These are phyloP conservation scores for Russula brevipes DNA, from an alignment of 768 basidiomycete genomes.

Conservation along the genomic window DNA sequence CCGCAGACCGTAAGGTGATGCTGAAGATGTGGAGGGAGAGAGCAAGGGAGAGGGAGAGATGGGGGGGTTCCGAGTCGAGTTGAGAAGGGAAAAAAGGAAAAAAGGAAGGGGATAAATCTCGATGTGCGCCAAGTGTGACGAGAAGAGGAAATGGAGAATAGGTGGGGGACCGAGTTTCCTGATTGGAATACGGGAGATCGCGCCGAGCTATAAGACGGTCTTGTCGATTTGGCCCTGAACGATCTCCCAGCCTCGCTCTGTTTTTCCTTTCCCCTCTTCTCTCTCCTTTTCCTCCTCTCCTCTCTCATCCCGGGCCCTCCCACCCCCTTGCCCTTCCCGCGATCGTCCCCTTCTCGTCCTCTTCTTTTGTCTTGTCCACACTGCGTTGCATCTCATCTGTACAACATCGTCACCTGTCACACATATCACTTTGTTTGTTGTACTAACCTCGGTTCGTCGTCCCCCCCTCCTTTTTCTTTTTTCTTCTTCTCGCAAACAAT, in stretches of 20 bases:
- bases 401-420: constrained; percentile 38
- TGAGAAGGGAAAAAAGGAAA: neutral
- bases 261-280: constrained; percentile 21
- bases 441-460: constrained; percentile 26
- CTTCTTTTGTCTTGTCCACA: constrained; percentile 19
- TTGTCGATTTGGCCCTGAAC: constrained; percentile 2
- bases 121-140: constrained; percentile 19
- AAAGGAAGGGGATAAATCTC: neutral
- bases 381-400: constrained; percentile 22
- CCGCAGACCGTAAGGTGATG: neutral
- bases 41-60: neutral
- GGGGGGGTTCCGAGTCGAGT: neutral
- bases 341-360: constrained; percentile 31
- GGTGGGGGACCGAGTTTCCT: constrained; percentile 27
- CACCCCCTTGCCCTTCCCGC: constrained; percentile 23
- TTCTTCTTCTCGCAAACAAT: constrained; percentile 9
- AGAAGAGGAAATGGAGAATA: constrained; percentile 3
- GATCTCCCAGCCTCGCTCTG: constrained; percentile 17
- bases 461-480: neutral
- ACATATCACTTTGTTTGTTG: constrained; percentile 31
- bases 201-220: constrained; percentile 20
- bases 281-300: constrained; percentile 24
- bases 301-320: constrained; percentile 20
- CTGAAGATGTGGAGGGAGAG: neutral
- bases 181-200: constrained; percentile 15